Base-by-base conservation (phyloP, 768 basidiomycete genomes). In the Artomyces pyxidatus region DNA sequence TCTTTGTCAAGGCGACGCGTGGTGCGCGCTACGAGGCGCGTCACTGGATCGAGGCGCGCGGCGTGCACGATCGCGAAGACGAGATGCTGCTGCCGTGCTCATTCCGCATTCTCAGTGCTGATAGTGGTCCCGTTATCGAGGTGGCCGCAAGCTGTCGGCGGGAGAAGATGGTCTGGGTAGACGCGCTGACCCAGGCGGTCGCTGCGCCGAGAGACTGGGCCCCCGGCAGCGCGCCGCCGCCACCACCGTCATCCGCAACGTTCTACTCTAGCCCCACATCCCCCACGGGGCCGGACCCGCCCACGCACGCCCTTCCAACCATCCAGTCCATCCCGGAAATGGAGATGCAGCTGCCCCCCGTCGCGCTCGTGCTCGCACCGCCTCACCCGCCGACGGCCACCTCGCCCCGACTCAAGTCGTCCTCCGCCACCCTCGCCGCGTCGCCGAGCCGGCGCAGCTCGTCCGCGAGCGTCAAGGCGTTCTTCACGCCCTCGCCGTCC, bases 121-220 rank as follows among this genome's bases (percentile, higher is more conserved):
- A 22, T 2, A 43, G 49, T 9, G 55, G 55, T 50, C n/a, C n/a
- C n/a, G n/a, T n/a, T n/a, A 86, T 95, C 58, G 92, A 96, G 61
- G 68, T 97, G 26, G 89, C 89, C 6, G 88, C 89, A 0, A 78
- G 89, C 14, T 94, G 92, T 62, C 75, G 70, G 58, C 75, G 71
- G 29, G 95, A 98, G 67, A 94, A 91, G 68, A 77, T 80, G 23
- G 70, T 86, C n/a, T 98, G 95, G 95, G 68, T 93, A 47, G 67
- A 70, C 27, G 79, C 81, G 5, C 78, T 96, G 42, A 71, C 68
- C 48, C 71, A 77, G 38, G 74, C 83, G 12, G 59, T 73, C 38
- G 63, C 65, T 6, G 69, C 75, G 42, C 58, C 68, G 4, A n/a
- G n/a, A n/a, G n/a, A n/a, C n/a, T n/a, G n/a, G n/a, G n/a, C n/a